Conservation (phyloP, 176 grass and related monocot genomes). For the Phoenix roebelenii region DNA sequence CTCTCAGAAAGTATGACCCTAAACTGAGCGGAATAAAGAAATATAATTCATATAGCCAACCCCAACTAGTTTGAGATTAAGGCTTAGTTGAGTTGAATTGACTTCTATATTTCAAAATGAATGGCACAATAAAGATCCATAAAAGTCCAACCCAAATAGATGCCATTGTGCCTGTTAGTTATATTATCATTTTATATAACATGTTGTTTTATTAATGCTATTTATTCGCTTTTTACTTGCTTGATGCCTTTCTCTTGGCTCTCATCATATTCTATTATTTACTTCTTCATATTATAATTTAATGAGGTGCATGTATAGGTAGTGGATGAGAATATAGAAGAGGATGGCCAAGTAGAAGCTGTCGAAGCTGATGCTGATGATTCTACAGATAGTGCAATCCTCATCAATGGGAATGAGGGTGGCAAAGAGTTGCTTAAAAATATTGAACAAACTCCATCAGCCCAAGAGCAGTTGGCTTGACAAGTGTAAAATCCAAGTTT, state of each 20-base stretch:
- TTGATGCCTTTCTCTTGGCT: not conserved
- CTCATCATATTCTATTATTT: not conserved
- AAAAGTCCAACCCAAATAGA: too few species aligned
- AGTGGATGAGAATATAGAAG: slow-evolving; percentile 31
- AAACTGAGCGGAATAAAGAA: too few species aligned
- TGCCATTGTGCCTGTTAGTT: too few species aligned
- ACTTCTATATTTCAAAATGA: too few species aligned
- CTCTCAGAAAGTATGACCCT: too few species aligned
- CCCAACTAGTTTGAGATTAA: too few species aligned
- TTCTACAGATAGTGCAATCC: slow-evolving; percentile 43
- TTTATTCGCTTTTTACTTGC: too few species aligned
- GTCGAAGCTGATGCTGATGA: slow-evolving; percentile 54
- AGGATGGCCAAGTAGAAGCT: slow-evolving; percentile 54
- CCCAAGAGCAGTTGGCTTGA: slow-evolving; percentile 10
- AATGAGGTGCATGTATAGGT: slow-evolving; percentile 15
- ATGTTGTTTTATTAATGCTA: too few species aligned
- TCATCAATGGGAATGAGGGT: slow-evolving; percentile 85
- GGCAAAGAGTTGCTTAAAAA: slow-evolving; percentile 72
- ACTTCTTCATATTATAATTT: not conserved
- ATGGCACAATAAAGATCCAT: too few species aligned
- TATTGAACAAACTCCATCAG: slow-evolving; percentile 25
- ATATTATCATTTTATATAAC: too few species aligned
- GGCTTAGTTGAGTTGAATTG: too few species aligned
- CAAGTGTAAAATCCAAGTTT: slow-evolving; percentile 19
- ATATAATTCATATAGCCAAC: too few species aligned